Percentiles rank a stretch among this genome's conserved stretches.
phyloP scores from a whole-genome alignment of 495 filamentous ascomycete genomes.

The Xylaria scruposa region DNA sequence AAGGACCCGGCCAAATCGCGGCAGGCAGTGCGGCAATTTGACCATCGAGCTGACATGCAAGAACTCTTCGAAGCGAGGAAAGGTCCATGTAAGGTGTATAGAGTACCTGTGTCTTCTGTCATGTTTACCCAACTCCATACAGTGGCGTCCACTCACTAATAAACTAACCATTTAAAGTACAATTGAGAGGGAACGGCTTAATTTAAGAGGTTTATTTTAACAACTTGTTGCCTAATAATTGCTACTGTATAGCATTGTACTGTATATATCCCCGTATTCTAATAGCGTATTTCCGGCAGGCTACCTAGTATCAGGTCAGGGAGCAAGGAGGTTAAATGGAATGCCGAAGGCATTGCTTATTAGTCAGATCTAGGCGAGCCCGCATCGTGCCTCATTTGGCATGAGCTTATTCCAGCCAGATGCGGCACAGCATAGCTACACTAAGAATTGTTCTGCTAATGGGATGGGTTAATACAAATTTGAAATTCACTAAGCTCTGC shows the following conservation, averaged over 20 bases:
- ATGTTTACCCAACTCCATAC: not conserved
- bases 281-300: not conserved
- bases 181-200: not conserved
- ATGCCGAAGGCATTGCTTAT: constrained; percentile 9
- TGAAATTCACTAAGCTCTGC: not conserved
- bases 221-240: not conserved
- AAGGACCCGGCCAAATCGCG: constrained; percentile 2
- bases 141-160: not conserved
- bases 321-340: not conserved
- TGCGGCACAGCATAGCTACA: constrained; percentile 15
- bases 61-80: not conserved
- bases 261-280: not conserved
- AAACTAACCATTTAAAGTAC: not conserved
- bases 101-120: not conserved
- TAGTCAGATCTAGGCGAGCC: not conserved
- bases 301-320: not conserved
- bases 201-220: not conserved
- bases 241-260: not conserved
- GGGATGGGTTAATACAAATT: not conserved
- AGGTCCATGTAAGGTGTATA: not conserved
- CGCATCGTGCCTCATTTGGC: not conserved
- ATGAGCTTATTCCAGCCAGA: constrained; percentile 6
- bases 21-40: constrained; percentile 1
- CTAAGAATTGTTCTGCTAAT: not conserved
- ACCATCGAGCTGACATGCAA: constrained; percentile 6